Evolutionary conservation across 345 rosid genomes (phyloP), one percentile per base, ranked within the genome.

Genomic region (Odontarrhena argentea): DNA sequence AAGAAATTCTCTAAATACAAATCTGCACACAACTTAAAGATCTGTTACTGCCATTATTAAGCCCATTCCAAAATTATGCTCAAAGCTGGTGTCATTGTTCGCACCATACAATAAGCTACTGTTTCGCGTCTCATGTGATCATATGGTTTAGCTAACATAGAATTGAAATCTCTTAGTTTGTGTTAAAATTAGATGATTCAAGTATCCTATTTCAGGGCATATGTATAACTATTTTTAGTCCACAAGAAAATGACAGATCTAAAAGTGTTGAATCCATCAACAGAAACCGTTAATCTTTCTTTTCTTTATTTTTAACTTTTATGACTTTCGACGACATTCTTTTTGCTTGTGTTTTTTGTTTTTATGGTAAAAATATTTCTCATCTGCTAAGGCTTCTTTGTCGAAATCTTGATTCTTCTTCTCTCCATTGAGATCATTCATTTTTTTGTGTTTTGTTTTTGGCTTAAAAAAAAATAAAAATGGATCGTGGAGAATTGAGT

Each of bases 401-500:
- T 62, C 54, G 0, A 28, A 4, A 56, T 30, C 12, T 55, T 54
- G 49, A 63, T 37, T 63, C 10, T 55, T 62, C 3, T 62, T 55
- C 13, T 55, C 13, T 10, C 0, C 28, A 0, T 26, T 67, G 8
- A 13, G 30, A 68, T 22, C 35, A 14, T 46, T 63, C 6, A 5
- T 32, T 32, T 5, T 15, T 47, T 14, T 14, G 22, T 4, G 0
- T 44, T 52, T 60, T 14, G 6, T 62, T 25, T 25, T 3, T 6
- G 7, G 4, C 18, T 11, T 18, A 18, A 18, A 18, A 49, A 46
- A 5, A 44, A 37, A 9, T 22, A n/a, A 30, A 56, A 3, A 75
- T 75, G 78, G 78, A 75, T 36, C 55, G 66, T 28, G 74, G 43
- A 24, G 78, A 75, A 60, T 10, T 75, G 5, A 63, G 22, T 46